A percentile compares a stretch with the other conserved stretches of the same genome.
phyloP scores from a whole-genome alignment of 2,329 filamentous ascomycete species.

The Diplodia corticola region DNA sequence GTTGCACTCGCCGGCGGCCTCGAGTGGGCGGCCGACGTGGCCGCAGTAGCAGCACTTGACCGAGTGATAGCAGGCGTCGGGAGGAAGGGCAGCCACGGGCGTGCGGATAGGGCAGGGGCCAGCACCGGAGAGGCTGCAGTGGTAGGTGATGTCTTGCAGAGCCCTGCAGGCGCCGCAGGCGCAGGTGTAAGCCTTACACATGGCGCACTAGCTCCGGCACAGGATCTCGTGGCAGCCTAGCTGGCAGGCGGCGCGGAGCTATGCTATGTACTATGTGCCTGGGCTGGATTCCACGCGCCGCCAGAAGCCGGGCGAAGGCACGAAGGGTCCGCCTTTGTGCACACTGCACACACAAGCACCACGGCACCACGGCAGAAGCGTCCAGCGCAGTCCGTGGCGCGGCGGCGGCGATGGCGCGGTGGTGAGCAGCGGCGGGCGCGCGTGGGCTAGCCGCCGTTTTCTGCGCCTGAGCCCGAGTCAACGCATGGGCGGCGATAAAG shows the following conservation, averaged over 20 bases:
- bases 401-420: too few relatives aligned
- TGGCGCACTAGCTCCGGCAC: not conserved
- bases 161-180: not conserved
- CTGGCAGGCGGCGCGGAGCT: not conserved
- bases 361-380: too few relatives aligned
- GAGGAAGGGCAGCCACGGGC: not conserved
- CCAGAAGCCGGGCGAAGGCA: not conserved
- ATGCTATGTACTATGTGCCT: conserved; percentile 3
- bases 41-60: not conserved
- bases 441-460: conserved; percentile 4
- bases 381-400: too few relatives aligned
- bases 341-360: too few relatives aligned
- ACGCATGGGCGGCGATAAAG: not conserved
- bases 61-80: not conserved
- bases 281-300: too few relatives aligned
- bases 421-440: not conserved
- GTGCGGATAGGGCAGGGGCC: not conserved
- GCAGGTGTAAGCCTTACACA: conserved; percentile 13
- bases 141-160: not conserved
- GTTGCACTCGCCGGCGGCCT: not conserved
- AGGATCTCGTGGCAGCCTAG: not conserved
- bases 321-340: too few relatives aligned
- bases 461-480: not conserved
- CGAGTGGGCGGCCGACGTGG: too few relatives aligned
- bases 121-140: not conserved